Evolutionary conservation across 2,329 filamentous ascomycete genomes (phyloP).

Genomic region (Cordyceps fumosorosea): DNA sequence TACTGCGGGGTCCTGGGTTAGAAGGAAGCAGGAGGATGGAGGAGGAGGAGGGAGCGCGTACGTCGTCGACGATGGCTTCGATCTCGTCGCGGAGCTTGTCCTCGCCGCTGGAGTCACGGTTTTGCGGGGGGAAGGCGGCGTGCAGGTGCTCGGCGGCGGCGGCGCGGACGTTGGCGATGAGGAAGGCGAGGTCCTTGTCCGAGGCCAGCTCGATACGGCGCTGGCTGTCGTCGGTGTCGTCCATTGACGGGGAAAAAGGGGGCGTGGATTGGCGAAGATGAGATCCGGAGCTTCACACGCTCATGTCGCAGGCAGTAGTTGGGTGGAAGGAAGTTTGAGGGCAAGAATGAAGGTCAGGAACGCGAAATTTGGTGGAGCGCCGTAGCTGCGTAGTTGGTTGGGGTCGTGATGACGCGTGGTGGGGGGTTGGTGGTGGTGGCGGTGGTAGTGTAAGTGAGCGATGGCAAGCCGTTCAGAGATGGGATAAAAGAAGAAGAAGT

Average conservation of each 20-base stretch:
- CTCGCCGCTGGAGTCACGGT: conserved; percentile 31
- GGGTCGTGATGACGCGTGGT: not conserved
- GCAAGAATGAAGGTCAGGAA: too few relatives aligned
- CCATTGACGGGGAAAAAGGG: not conserved
- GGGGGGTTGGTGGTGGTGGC: not conserved
- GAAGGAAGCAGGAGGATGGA: not conserved
- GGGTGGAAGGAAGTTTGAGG: not conserved
- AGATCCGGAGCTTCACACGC: not conserved
- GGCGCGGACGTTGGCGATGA: conserved; percentile 62
- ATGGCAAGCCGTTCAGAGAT: not conserved
- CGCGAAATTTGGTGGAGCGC: too few relatives aligned
- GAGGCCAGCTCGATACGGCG: conserved; percentile 75
- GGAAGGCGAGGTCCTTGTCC: conserved; percentile 64
- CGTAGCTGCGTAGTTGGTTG: not conserved
- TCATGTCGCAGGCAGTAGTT: not conserved
- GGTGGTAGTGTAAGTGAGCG: not conserved
- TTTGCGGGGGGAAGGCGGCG: conserved; percentile 62
- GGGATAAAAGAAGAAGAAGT: not conserved
- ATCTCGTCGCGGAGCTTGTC: conserved; percentile 54
- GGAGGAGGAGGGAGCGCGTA: conserved; percentile 23
- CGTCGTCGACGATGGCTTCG: conserved; percentile 53
- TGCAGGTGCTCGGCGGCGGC: conserved; percentile 62
- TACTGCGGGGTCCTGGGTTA: conserved; percentile 37
- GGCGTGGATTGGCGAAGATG: not conserved
- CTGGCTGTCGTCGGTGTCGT: conserved; percentile 38